Evolutionary conservation across 2,329 filamentous ascomycete species (phyloP).

Genomic region (Ophiostoma sp.): DNA sequence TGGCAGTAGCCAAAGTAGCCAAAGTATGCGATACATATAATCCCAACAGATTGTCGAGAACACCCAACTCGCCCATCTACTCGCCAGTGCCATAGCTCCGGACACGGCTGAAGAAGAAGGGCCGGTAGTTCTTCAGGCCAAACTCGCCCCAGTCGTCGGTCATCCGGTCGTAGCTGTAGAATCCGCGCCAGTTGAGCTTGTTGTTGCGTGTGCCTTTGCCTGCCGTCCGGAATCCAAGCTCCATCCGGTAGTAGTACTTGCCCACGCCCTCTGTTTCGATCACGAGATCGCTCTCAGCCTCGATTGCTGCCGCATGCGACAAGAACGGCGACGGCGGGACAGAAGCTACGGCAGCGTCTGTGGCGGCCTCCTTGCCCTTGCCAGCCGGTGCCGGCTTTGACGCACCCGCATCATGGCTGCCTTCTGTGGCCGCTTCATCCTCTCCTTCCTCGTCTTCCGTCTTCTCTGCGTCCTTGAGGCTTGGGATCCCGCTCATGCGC

Average conservation of each 20-base stretch:
- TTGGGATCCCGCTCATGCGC: conserved; percentile 39
- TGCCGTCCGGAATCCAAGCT: conserved; percentile 63
- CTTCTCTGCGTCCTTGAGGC: conserved; percentile 27
- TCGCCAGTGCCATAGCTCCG: conserved; percentile 45
- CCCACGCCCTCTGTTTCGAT: conserved; percentile 82
- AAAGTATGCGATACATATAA: not conserved
- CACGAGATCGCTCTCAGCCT: conserved; percentile 62
- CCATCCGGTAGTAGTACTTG: conserved; percentile 82
- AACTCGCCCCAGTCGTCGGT: conserved; percentile 92
- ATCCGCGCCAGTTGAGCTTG: conserved; percentile 81
- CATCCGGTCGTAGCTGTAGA: conserved; percentile 83
- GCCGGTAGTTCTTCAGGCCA: conserved; percentile 55
- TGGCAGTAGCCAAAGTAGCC: not conserved
- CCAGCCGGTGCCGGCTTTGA: not conserved
- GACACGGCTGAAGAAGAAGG: conserved; percentile 63
- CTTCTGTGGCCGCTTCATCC: not conserved
- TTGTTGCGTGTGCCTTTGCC: conserved; percentile 67
- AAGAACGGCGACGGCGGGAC: not conserved
- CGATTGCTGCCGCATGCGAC: conserved; percentile 31
- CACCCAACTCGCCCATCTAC: conserved; percentile 7
- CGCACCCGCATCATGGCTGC: conserved; percentile 16
- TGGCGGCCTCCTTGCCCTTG: conserved; percentile 1
- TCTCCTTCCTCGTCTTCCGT: conserved; percentile 27
- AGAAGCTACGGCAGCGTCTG: not conserved
- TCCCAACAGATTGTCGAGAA: too few relatives aligned